Evolutionary conservation across 108 stramenopile species (phyloP).

Genomic region (Cyclotella sp.): DNA sequence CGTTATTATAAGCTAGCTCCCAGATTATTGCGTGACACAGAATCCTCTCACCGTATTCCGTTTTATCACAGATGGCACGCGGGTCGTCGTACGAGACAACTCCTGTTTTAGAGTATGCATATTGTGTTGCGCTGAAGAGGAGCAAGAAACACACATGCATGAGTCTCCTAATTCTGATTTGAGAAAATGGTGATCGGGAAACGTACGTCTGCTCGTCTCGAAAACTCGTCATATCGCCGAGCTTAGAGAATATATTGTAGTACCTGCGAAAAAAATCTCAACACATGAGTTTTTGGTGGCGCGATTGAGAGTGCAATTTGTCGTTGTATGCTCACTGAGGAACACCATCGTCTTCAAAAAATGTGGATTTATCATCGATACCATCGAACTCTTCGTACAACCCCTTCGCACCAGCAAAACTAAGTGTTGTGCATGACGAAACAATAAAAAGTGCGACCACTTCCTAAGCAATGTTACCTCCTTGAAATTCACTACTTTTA

Average conservation of each 20-base stretch:
- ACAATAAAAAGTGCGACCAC: not conserved
- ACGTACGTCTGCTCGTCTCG: constrained; percentile 28
- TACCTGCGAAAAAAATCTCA: not conserved
- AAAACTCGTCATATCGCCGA: not conserved
- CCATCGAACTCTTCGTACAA: constrained; percentile 22
- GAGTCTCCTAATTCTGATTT: no score
- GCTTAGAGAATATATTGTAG: constrained; percentile 26
- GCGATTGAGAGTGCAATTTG: not conserved
- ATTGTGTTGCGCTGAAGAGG: constrained; percentile 14
- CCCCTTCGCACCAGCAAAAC: constrained; percentile 11
- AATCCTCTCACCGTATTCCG: constrained; percentile 19
- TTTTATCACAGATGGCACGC: constrained; percentile 39
- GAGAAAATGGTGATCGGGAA: no score
- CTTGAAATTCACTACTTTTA: no score
- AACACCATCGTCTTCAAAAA: constrained; percentile 35
- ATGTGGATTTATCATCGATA: constrained; percentile 14
- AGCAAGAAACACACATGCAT: no score
- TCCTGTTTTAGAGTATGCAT: constrained; percentile 23
- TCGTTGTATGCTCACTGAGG: constrained; percentile 20
- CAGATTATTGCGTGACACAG: no score
- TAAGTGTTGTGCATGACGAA: not conserved
- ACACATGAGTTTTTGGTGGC: not conserved
- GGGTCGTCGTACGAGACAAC: constrained; percentile 37
- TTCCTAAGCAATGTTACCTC: not conserved
- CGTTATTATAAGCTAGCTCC: no score